phyloP scores from a whole-genome alignment of 495 filamentous ascomycete genomes.

The Aspergillus sclerotiicarbonarius region DNA sequence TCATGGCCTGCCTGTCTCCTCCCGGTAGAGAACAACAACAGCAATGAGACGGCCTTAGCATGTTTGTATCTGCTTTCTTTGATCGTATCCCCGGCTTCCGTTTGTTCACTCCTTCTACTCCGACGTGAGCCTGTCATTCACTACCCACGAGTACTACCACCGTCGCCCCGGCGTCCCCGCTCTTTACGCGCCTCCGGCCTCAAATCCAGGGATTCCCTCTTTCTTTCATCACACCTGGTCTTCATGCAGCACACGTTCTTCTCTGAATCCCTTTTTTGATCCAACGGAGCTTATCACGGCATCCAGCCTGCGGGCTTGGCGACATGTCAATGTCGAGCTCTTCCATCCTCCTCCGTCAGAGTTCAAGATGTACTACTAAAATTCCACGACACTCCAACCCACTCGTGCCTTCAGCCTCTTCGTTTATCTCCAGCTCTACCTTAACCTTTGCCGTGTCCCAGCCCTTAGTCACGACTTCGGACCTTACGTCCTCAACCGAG shows the following conservation, averaged over 20 bases:
- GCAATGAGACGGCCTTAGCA: conserved; percentile 7
- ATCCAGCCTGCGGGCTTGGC: conserved; percentile 13
- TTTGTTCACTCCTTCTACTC: not conserved
- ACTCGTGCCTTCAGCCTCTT: not conserved
- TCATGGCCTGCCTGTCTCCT: conserved; percentile 13
- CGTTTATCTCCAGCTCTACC: conserved; percentile 1
- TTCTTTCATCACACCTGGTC: conserved; percentile 2
- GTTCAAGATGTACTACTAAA: conserved; percentile 25
- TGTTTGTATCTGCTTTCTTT: conserved; percentile 1
- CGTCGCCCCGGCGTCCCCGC: not conserved
- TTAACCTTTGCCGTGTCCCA: conserved; percentile 3
- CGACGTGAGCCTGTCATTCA: not conserved
- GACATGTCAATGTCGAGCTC: conserved; percentile 24
- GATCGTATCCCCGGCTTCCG: not conserved
- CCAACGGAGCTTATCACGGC: not conserved
- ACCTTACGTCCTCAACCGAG: not conserved
- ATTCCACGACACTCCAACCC: conserved; percentile 13
- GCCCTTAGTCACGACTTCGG: not conserved
- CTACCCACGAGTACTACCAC: not conserved
- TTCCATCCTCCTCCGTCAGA: conserved; percentile 21
- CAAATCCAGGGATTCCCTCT: not conserved
- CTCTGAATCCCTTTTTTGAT: conserved; percentile 1
- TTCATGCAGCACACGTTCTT: conserved; percentile 7
- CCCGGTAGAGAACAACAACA: conserved; percentile 1
- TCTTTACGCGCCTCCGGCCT: conserved; percentile 8